These are phyloP conservation scores for Mycena floridula DNA, from an alignment of 768 basidiomycete species.

Conservation along the genomic window DNA sequence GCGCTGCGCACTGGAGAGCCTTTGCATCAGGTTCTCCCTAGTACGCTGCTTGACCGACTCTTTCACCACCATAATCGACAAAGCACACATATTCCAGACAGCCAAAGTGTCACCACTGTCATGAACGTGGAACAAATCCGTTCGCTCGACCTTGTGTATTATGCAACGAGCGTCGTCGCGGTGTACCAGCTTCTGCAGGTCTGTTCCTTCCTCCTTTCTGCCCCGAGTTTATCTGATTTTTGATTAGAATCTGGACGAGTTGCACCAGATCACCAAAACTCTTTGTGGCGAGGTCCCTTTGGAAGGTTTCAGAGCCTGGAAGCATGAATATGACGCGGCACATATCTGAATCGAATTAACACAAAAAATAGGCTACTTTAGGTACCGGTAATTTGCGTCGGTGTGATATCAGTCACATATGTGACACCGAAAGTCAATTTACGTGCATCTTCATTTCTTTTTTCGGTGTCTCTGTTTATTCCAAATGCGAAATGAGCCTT, in stretches of 20 bases:
- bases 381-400: too few relatives aligned
- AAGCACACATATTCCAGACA: background rate
- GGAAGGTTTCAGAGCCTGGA: slow-evolving; percentile 31
- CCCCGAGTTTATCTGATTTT: background rate
- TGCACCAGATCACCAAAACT: slow-evolving; percentile 26
- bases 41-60: slow-evolving; percentile 35
- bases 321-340: slow-evolving; percentile 10
- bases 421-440: too few relatives aligned
- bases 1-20: slow-evolving; percentile 39
- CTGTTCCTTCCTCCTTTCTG: slow-evolving; percentile 4
- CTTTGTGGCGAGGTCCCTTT: slow-evolving; percentile 37
- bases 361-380: too few relatives aligned
- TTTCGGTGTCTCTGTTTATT: too few relatives aligned
- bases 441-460: too few relatives aligned
- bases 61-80: slow-evolving; percentile 31
- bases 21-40: slow-evolving; percentile 34
- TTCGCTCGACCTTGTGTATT: slow-evolving; percentile 29
- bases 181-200: slow-evolving; percentile 31
- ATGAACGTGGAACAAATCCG: slow-evolving; percentile 16
- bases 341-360: background rate
- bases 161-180: slow-evolving; percentile 31
- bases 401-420: too few relatives aligned
- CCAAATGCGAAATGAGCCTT: too few relatives aligned
- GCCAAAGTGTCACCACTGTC: background rate
- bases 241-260: slow-evolving; percentile 27